Percentiles rank a stretch among this genome's conserved stretches.
phyloP scores from a whole-genome alignment of 208 protist species.

The Acanthamoeba sp. region DNA sequence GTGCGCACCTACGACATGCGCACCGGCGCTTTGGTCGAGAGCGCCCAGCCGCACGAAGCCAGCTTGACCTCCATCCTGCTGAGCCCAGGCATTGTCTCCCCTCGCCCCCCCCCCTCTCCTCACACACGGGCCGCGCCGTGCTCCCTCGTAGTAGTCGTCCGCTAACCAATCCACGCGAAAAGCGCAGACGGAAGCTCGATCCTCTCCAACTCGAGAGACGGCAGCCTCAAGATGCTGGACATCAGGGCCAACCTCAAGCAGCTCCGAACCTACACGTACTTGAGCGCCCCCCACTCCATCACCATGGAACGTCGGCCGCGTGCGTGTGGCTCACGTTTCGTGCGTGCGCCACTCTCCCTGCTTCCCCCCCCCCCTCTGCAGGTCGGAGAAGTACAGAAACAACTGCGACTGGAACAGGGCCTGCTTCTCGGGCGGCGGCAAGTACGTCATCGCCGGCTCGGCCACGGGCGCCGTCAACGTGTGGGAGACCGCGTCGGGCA shows the following conservation, averaged over 20 bases:
- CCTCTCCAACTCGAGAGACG: slow-evolving; percentile 40
- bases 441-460: slow-evolving; percentile 44
- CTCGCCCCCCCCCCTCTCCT: neutral
- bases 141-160: neutral
- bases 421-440: slow-evolving; percentile 12
- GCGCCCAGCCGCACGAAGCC: neutral
- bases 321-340: too few relatives aligned
- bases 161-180: neutral
- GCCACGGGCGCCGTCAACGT: neutral
- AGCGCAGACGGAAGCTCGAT: neutral
- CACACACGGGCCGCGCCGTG: too few relatives aligned
- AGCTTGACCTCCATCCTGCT: slow-evolving; percentile 5
- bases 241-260: neutral
- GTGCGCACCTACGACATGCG: slow-evolving; percentile 23
- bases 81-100: neutral
- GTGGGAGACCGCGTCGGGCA: slow-evolving; percentile 13
- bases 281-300: neutral
- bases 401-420: slow-evolving; percentile 14
- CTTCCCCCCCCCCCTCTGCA: neutral
- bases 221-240: slow-evolving; percentile 24
- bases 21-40: neutral
- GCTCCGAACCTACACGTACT: neutral
- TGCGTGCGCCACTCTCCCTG: too few relatives aligned
- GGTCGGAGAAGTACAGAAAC: slow-evolving; percentile 42
- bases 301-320: too few relatives aligned